Conservation (phyloP, 108 stramenopile genomes). For the Cyclotella baltica region DNA sequence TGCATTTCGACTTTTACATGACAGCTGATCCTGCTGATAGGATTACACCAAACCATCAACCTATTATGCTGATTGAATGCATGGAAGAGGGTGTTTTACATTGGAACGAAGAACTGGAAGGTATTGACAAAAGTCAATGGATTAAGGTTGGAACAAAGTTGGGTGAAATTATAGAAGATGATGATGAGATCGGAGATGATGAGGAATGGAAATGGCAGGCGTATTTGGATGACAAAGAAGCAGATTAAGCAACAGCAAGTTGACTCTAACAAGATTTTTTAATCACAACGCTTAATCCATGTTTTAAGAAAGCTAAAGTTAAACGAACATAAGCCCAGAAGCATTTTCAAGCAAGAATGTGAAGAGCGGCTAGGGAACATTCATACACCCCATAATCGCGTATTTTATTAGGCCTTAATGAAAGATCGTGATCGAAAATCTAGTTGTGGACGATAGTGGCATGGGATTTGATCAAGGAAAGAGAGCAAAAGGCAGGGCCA, state of each 20-base stretch:
- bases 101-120: neutral
- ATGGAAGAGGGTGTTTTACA: slow-evolving; percentile 25
- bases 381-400: no score
- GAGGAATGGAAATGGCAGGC: slow-evolving; percentile 43
- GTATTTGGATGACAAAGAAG: slow-evolving; percentile 29
- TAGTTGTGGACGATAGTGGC: neutral
- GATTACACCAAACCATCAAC: neutral
- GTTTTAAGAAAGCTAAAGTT: no score
- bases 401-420: no score
- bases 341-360: no score
- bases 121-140: slow-evolving; percentile 9
- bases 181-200: slow-evolving; percentile 5
- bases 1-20: neutral
- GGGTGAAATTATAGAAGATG: slow-evolving; percentile 26
- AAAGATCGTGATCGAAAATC: no score
- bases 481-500: no score
- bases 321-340: no score
- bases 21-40: slow-evolving; percentile 40
- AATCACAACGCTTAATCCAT: neutral
- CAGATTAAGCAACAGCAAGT: neutral
- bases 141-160: slow-evolving; percentile 23
- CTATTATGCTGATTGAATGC: slow-evolving; percentile 30
- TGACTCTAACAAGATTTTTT: neutral
- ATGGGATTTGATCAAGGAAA: neutral
- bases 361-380: no score